These are phyloP conservation scores for Suhomyces terraborum DNA, from an alignment of 1,139 yeast species.

Conservation along the genomic window DNA sequence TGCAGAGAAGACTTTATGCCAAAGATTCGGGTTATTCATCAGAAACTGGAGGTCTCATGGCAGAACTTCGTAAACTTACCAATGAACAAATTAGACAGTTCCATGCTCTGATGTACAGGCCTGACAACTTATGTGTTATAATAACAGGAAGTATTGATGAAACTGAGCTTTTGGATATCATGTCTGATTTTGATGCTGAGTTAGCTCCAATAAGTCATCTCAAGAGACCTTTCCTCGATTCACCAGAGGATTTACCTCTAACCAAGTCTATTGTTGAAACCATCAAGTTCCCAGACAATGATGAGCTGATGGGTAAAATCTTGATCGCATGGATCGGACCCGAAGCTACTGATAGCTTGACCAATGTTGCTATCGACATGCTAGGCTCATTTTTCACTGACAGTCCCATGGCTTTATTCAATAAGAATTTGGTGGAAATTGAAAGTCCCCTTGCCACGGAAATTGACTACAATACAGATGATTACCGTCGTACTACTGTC, in stretches of 20 bases:
- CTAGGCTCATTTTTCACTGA: slow-evolving; percentile 78
- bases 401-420: slow-evolving; percentile 68
- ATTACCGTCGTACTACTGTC: slow-evolving; percentile 60
- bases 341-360: slow-evolving; percentile 49
- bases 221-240: slow-evolving; percentile 80
- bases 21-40: slow-evolving; percentile 77
- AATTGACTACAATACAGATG: slow-evolving; percentile 68
- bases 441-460: slow-evolving; percentile 82
- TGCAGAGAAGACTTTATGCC: slow-evolving; percentile 63
- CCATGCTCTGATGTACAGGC: slow-evolving; percentile 71
- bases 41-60: slow-evolving; percentile 91
- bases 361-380: slow-evolving; percentile 68
- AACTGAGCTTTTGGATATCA: slow-evolving; percentile 59
- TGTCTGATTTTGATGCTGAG: slow-evolving; percentile 64
- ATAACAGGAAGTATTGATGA: slow-evolving; percentile 85
- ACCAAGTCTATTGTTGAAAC: slow-evolving; percentile 44
- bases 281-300: slow-evolving; percentile 85
- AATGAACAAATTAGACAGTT: slow-evolving; percentile 75
- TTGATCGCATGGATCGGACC: slow-evolving; percentile 86
- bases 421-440: slow-evolving; percentile 72
- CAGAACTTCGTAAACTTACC: slow-evolving; percentile 70
- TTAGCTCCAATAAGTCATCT: slow-evolving; percentile 47
- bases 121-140: slow-evolving; percentile 81
- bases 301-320: slow-evolving; percentile 81
- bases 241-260: slow-evolving; percentile 51